These are phyloP conservation scores for Asterochloris erici DNA, from an alignment of 139 green algal genomes.

Conservation along the genomic window DNA sequence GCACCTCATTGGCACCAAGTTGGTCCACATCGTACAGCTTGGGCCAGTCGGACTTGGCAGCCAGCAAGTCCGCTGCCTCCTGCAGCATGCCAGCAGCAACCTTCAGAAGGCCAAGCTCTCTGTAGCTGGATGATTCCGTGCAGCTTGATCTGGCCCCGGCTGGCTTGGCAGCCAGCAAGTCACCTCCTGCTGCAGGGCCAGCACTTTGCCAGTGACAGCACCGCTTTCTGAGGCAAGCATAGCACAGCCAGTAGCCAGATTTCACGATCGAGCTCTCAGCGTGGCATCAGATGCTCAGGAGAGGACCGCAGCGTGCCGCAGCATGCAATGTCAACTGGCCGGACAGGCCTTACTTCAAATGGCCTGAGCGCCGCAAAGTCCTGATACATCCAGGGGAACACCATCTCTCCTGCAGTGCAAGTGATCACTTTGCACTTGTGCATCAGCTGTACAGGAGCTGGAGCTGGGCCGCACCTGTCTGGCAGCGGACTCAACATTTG, in stretches of 20 bases:
- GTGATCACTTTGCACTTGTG: not conserved
- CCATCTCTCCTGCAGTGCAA: slow-evolving; percentile 72
- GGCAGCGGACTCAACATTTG: too few relatives aligned
- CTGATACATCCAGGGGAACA: slow-evolving; percentile 95
- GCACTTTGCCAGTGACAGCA: not conserved
- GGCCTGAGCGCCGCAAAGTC: slow-evolving; percentile 72
- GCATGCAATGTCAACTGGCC: not conserved
- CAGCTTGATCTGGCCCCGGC: not conserved
- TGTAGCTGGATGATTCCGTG: not conserved
- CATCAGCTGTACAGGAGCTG: not conserved
- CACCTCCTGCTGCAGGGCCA: not conserved
- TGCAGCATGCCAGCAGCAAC: not conserved
- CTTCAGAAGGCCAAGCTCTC: not conserved
- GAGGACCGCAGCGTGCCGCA: too few relatives aligned
- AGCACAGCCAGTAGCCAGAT: not conserved
- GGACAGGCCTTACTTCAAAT: slow-evolving; percentile 35
- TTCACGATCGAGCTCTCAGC: not conserved
- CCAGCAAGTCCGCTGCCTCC: slow-evolving; percentile 70
- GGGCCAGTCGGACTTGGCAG: slow-evolving; percentile 71
- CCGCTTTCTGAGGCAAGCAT: not conserved
- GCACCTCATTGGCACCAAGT: slow-evolving; percentile 61
- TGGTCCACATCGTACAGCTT: slow-evolving; percentile 69
- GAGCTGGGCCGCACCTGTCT: not conserved
- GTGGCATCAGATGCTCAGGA: not conserved
- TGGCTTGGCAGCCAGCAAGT: not conserved